Percentiles rank a stretch among this genome's conserved stretches.
Conservation (phyloP, 2,329 filamentous ascomycete species). For the Pseudocercospora cruenta region DNA sequence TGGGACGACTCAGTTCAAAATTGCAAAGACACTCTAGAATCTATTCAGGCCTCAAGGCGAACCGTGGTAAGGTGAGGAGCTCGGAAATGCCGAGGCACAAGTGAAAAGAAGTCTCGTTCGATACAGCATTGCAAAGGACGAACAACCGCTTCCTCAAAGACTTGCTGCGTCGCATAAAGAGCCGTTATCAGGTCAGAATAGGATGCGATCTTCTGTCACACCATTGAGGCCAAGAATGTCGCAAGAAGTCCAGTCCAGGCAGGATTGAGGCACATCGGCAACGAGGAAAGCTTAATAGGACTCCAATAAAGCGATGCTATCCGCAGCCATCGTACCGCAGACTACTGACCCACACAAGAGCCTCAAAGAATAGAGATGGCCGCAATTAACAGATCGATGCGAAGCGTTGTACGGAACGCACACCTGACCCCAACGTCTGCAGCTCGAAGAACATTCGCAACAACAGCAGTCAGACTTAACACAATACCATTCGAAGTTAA, state of each 20-base stretch:
- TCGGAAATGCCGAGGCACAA: too few species aligned
- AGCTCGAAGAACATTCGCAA: background rate
- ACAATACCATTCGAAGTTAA: constrained; percentile 14
- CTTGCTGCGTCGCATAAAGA: too few species aligned
- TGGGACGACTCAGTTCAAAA: too few species aligned
- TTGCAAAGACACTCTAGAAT: too few species aligned
- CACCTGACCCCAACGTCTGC: background rate
- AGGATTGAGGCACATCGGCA: background rate
- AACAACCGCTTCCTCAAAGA: too few species aligned
- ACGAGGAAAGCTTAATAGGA: background rate
- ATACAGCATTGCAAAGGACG: too few species aligned
- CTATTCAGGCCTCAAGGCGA: too few species aligned
- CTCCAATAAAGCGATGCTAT: background rate
- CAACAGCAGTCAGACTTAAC: background rate
- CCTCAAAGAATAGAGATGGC: background rate
- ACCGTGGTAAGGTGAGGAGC: too few species aligned
- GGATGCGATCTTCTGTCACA: background rate
- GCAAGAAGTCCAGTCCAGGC: background rate
- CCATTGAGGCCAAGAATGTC: background rate
- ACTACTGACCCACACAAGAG: background rate
- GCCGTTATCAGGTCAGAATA: too few species aligned
- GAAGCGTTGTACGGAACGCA: background rate
- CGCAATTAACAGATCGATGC: background rate
- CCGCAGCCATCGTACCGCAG: background rate
- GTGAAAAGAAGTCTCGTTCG: too few species aligned